Evolutionary conservation across 305 asterid species (phyloP).

Genomic region (Fraxinus floribunda): DNA sequence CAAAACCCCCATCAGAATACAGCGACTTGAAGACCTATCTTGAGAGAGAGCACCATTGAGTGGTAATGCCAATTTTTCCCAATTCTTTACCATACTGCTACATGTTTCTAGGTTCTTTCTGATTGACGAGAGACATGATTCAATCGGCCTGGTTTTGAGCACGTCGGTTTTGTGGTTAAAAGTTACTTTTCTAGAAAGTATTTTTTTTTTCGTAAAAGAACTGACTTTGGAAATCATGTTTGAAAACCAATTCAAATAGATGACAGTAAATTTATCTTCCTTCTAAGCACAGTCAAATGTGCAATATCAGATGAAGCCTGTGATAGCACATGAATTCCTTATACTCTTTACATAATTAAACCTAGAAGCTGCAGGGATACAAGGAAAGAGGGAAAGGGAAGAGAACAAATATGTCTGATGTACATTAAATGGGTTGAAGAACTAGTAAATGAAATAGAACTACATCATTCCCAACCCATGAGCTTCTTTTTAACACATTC

Average conservation of each 20-base stretch:
- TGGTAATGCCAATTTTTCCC: neutral
- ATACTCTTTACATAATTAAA: slow-evolving; percentile 22
- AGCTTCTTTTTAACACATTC: slow-evolving; percentile 54
- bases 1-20: neutral
- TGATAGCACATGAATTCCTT: neutral
- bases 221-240: neutral
- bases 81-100: neutral
- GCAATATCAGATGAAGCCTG: neutral
- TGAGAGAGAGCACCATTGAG: neutral
- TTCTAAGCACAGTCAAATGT: neutral
- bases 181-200: neutral
- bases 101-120: neutral
- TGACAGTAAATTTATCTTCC: neutral
- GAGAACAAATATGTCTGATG: slow-evolving; percentile 1
- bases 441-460: neutral
- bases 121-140: neutral
- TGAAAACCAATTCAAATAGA: neutral
- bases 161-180: neutral
- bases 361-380: neutral
- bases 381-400: neutral
- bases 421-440: slow-evolving; percentile 28
- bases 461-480: slow-evolving; percentile 66
- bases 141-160: neutral
- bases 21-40: neutral
- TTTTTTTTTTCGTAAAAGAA: neutral